phyloP scores from a whole-genome alignment of 805 yeast species.

The Kodamaea jinghongensis region DNA sequence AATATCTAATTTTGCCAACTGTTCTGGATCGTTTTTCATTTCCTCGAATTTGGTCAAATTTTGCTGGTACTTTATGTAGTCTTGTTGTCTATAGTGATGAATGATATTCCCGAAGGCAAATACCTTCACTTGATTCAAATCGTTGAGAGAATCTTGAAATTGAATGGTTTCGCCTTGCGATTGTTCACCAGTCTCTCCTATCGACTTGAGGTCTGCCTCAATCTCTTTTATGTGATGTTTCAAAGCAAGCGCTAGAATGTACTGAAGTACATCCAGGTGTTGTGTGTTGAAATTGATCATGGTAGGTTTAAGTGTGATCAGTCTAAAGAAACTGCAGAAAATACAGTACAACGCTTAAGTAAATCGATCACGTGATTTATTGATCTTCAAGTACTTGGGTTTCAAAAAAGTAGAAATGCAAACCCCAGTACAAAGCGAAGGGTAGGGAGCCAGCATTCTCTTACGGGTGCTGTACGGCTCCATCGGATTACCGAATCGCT shows the following conservation, averaged over 20 bases:
- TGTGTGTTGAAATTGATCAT: slow-evolving; percentile 2
- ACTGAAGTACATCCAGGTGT: slow-evolving; percentile 9
- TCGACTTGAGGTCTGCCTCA: slow-evolving; percentile 8
- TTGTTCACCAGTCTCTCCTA: slow-evolving; percentile 10
- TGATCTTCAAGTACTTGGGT: too few relatives aligned
- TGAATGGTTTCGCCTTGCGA: slow-evolving; percentile 17
- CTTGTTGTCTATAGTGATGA: slow-evolving; percentile 12
- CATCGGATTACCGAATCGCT: too few relatives aligned
- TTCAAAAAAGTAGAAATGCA: too few relatives aligned
- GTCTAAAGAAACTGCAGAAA: neutral
- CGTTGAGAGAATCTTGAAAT: slow-evolving; percentile 20
- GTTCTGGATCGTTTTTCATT: too few relatives aligned
- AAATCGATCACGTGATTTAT: too few relatives aligned
- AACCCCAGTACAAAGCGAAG: too few relatives aligned
- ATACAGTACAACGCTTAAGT: too few relatives aligned
- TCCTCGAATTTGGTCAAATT: too few relatives aligned
- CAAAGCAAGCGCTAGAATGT: slow-evolving; percentile 27
- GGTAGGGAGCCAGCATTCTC: too few relatives aligned
- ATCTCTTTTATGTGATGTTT: slow-evolving; percentile 20
- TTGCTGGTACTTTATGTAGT: neutral
- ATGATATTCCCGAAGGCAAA: slow-evolving; percentile 15
- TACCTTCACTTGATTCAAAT: slow-evolving; percentile 15
- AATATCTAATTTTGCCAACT: slow-evolving; percentile 11
- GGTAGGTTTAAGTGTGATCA: neutral
- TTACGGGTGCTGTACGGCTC: too few relatives aligned